Evolutionary conservation across 306 rosid genomes (phyloP).

Genomic region (Trifolium pratense): DNA sequence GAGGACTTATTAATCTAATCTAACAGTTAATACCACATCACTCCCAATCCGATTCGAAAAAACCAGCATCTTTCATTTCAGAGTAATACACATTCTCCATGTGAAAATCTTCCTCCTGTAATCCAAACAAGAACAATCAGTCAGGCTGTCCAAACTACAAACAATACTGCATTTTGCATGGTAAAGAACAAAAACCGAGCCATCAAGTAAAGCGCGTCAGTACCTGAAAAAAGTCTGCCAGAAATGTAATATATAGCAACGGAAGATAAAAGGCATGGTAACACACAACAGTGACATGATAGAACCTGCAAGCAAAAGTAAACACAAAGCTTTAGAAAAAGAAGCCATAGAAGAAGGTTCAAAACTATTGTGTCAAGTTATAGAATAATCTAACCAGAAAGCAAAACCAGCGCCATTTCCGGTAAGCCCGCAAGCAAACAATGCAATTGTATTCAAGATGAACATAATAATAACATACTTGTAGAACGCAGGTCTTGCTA

Average conservation of each 20-base stretch:
- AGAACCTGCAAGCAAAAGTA: conserved; percentile 64
- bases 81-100: conserved; percentile 91
- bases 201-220: background rate
- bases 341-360: conserved; percentile 29
- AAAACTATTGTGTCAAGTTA: conserved; percentile 18
- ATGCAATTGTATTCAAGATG: conserved; percentile 56
- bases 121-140: conserved; percentile 6
- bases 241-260: conserved; percentile 75
- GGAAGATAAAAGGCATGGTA: conserved; percentile 93
- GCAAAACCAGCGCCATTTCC: conserved; percentile 83
- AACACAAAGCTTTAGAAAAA: conserved; percentile 37
- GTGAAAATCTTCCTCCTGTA: conserved; percentile 79
- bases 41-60: conserved; percentile 89
- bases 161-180: conserved; percentile 6
- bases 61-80: conserved; percentile 98
- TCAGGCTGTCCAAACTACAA: conserved; percentile 3
- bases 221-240: conserved; percentile 93
- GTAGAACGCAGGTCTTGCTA: conserved; percentile 97
- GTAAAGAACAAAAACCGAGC: background rate
- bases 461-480: conserved; percentile 80
- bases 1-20: conserved; percentile 37
- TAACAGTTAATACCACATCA: conserved; percentile 42
- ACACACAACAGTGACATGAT: conserved; percentile 66
- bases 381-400: conserved; percentile 63
- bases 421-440: conserved; percentile 75